A percentile compares a stretch with the other conserved stretches of the same genome.
These are phyloP conservation scores for Eucalyptus fibrosa DNA, from an alignment of 345 rosid species.

Conservation along the genomic window DNA sequence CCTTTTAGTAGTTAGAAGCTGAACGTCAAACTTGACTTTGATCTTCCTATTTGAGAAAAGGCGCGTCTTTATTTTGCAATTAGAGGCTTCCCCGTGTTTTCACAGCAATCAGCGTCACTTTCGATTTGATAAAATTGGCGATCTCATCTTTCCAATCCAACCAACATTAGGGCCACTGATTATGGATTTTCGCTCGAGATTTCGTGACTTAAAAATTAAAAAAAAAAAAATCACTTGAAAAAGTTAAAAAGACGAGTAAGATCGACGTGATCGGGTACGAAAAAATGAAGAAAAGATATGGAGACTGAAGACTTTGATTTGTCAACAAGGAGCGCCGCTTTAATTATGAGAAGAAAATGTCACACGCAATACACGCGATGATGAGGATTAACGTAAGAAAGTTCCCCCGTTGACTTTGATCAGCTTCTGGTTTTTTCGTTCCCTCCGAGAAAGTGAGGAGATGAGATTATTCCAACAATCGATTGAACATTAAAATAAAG, in stretches of 20 bases:
- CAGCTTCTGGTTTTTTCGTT: neutral
- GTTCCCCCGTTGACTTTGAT: neutral
- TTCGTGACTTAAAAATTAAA: rapidly evolving
- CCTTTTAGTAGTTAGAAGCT: neutral
- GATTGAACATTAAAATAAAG: neutral
- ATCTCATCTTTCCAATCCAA: neutral
- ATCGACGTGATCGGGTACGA: rapidly evolving
- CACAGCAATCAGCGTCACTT: neutral
- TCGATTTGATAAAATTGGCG: neutral
- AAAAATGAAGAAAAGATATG: neutral
- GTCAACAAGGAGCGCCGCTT: neutral
- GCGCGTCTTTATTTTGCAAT: too few relatives aligned
- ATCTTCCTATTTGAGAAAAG: neutral
- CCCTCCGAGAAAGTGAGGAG: neutral
- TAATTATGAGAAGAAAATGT: neutral
- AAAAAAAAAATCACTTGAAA: neutral
- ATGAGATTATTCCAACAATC: neutral
- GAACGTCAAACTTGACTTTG: neutral
- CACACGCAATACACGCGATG: neutral
- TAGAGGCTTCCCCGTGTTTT: neutral
- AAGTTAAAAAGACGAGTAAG: too few relatives aligned
- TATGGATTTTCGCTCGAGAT: neutral
- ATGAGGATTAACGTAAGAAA: neutral
- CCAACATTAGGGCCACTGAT: neutral
- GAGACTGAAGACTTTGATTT: neutral